phyloP scores from a whole-genome alignment of 768 basidiomycete species.

The Boletus insuetus region DNA sequence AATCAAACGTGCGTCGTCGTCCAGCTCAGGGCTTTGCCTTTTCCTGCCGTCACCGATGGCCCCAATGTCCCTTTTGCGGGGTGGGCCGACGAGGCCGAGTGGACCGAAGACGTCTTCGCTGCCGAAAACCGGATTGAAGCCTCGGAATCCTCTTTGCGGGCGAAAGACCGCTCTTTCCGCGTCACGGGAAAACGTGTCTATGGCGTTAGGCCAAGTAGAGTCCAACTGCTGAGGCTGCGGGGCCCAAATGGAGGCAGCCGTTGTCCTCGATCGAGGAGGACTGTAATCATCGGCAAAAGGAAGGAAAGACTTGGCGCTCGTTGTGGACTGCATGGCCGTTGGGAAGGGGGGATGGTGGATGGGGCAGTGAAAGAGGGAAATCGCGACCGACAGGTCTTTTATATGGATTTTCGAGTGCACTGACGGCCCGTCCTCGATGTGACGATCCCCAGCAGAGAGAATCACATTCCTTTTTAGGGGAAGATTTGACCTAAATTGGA shows the following conservation, averaged over 20 bases:
- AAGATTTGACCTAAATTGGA: constrained; percentile 29
- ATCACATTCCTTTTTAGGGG: constrained; percentile 34
- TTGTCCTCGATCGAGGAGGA: constrained; percentile 41
- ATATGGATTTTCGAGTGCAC: constrained; percentile 32
- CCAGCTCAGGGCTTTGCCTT: constrained; percentile 54
- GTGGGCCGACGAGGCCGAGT: constrained; percentile 34
- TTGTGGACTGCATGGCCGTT: constrained; percentile 27
- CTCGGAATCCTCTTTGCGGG: constrained; percentile 26
- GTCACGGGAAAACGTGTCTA: constrained; percentile 59
- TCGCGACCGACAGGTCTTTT: constrained; percentile 24
- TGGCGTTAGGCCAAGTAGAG: constrained; percentile 62
- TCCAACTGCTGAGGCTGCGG: constrained; percentile 73
- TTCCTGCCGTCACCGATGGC: constrained; percentile 82
- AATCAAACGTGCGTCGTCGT: constrained; percentile 40
- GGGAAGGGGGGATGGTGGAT: constrained; percentile 39
- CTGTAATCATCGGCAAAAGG: constrained; percentile 39
- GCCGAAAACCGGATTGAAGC: constrained; percentile 23
- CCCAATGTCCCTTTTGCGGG: constrained; percentile 53
- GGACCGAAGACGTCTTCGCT: constrained; percentile 70
- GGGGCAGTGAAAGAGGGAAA: constrained; percentile 39
- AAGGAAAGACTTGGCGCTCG: constrained; percentile 26
- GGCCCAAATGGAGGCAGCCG: constrained; percentile 72
- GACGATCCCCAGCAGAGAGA: constrained; percentile 30
- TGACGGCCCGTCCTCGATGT: constrained; percentile 22
- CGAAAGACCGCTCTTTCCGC: constrained; percentile 41